A percentile compares a stretch with the other conserved stretches of the same genome.
These are phyloP conservation scores for Oryza coarctata DNA, from an alignment of 176 grass and related monocot species.

Conservation along the genomic window DNA sequence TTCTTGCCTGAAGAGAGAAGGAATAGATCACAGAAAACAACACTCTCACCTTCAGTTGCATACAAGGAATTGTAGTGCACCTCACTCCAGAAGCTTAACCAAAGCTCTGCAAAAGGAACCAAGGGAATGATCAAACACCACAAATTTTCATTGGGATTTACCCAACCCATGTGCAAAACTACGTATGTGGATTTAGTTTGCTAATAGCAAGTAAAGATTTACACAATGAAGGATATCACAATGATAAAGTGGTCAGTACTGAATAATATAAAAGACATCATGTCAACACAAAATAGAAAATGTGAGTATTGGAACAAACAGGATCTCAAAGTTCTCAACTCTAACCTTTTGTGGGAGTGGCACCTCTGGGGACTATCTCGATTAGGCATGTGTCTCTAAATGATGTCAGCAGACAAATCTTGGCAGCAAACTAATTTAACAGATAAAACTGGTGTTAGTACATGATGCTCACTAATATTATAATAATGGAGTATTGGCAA, in stretches of 20 bases:
- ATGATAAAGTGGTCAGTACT: neutral
- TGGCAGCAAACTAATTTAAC: slow-evolving; percentile 71
- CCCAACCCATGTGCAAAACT: neutral
- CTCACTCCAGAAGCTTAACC: slow-evolving; percentile 99
- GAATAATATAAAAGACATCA: neutral
- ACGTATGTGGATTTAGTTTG: neutral
- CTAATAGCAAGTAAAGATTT: neutral
- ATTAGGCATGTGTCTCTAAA: slow-evolving; percentile 95
- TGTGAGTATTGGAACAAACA: slow-evolving; percentile 13
- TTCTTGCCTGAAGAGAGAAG: neutral
- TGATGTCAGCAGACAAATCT: slow-evolving; percentile 90
- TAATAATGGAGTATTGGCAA: neutral
- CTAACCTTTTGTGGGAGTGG: slow-evolving; percentile 79
- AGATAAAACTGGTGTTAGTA: slow-evolving; percentile 30
- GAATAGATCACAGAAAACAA: neutral
- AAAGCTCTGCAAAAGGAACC: slow-evolving; percentile 66
- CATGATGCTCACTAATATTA: slow-evolving; percentile 7
- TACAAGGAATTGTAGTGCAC: slow-evolving; percentile 99
- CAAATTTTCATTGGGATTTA: neutral
- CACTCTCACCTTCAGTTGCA: slow-evolving; percentile 74
- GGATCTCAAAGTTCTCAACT: neutral
- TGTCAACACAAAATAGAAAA: neutral
- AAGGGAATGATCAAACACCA: slow-evolving; percentile 15
- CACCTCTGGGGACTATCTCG: slow-evolving; percentile 85
- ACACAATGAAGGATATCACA: slow-evolving; percentile 17